phyloP scores from a whole-genome alignment of 495 filamentous ascomycete species.

The Rhizodiscina lignyota region DNA sequence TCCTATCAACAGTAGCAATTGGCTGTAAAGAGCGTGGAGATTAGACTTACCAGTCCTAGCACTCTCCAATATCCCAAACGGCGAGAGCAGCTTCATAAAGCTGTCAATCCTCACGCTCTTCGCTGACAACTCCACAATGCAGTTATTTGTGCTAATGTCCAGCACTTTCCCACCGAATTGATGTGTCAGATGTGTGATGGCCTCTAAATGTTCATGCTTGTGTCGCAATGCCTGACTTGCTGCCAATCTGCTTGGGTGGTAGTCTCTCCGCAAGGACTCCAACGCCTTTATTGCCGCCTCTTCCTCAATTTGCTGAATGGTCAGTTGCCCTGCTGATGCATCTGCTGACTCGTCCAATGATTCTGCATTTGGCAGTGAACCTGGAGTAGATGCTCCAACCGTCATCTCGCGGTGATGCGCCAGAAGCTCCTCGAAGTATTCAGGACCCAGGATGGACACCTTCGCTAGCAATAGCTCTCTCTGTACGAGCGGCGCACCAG shows the following conservation, averaged over 20 bases:
- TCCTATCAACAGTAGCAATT: not conserved
- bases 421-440: slow-evolving; percentile 93
- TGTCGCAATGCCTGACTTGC: slow-evolving; percentile 77
- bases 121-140: slow-evolving; percentile 90
- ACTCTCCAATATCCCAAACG: slow-evolving; percentile 95
- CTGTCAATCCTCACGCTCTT: slow-evolving; percentile 90
- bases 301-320: slow-evolving; percentile 8
- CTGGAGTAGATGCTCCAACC: slow-evolving; percentile 15
- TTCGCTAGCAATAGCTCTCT: slow-evolving; percentile 93
- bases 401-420: slow-evolving; percentile 78
- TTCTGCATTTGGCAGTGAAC: slow-evolving; percentile 20
- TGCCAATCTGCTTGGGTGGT: slow-evolving; percentile 73
- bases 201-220: slow-evolving; percentile 92
- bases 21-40: not conserved
- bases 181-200: slow-evolving; percentile 86
- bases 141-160: slow-evolving; percentile 95
- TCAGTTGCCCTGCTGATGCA: too few species aligned
- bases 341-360: slow-evolving; percentile 17
- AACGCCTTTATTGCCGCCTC: slow-evolving; percentile 12
- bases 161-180: slow-evolving; percentile 95
- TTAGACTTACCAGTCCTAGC: slow-evolving; percentile 52
- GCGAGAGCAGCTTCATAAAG: slow-evolving; percentile 86
- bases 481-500: slow-evolving; percentile 81
- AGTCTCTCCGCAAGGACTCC: slow-evolving; percentile 39
- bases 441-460: slow-evolving; percentile 84